Conservation (phyloP, 1,139 yeast genomes). For the Blastobotrys serpentis region DNA sequence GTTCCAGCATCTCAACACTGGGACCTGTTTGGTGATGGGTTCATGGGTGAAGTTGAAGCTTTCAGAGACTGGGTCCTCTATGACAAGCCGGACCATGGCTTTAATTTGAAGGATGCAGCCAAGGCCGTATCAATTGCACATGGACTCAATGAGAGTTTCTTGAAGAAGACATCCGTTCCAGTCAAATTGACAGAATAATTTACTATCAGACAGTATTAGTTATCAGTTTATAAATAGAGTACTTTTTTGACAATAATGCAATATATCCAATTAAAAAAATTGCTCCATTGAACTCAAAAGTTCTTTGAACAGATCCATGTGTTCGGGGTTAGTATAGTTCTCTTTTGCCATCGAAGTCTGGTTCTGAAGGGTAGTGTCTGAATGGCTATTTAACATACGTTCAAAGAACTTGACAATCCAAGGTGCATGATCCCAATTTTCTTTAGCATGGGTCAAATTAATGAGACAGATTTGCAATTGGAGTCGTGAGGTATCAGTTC, state of each 20-base stretch:
- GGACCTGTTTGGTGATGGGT: conserved; percentile 21
- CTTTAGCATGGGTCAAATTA: conserved; percentile 5
- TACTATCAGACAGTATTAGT: no score
- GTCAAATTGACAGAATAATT: conserved; percentile 2
- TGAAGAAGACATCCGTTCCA: conserved; percentile 9
- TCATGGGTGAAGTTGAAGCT: conserved; percentile 19
- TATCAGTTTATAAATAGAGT: no score
- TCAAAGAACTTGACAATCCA: conserved; percentile 6
- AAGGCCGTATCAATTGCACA: conserved; percentile 24
- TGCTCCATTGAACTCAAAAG: neutral
- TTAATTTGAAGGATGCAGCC: conserved; percentile 25
- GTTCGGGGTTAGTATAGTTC: neutral
- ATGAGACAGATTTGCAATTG: conserved; percentile 7
- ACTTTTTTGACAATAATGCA: no score
- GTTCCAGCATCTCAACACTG: conserved; percentile 16
- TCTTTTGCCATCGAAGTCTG: neutral
- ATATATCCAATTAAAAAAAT: neutral
- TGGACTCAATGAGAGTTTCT: conserved; percentile 16
- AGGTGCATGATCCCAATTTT: conserved; percentile 10
- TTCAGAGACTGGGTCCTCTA: conserved; percentile 24
- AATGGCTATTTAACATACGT: conserved; percentile 3
- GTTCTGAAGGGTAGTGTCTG: neutral
- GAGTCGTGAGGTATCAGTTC: neutral
- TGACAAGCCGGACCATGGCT: conserved; percentile 14
- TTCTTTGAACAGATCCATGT: neutral